Percentiles rank a stretch among this genome's conserved stretches.
Evolutionary conservation across 2,329 filamentous ascomycete species (phyloP).

Genomic region (Monosporascus sp.): DNA sequence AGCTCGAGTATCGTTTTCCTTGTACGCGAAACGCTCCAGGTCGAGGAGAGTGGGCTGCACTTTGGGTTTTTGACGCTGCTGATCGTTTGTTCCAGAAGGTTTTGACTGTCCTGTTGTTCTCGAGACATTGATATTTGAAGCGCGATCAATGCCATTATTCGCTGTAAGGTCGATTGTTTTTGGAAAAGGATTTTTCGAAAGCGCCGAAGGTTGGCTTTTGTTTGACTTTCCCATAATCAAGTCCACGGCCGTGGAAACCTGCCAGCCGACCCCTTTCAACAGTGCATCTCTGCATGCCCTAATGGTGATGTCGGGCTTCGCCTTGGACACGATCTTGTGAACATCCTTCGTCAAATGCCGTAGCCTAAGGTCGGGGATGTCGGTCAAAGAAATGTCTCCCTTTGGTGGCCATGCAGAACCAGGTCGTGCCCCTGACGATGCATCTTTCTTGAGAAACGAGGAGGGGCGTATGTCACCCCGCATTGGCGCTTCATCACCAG

Average conservation of each 20-base stretch:
- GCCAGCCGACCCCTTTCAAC: slow-evolving; percentile 17
- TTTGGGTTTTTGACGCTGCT: not conserved
- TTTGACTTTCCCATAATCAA: slow-evolving; percentile 9
- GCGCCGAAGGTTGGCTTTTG: slow-evolving; percentile 1
- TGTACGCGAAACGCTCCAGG: not conserved
- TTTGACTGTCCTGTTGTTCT: not conserved
- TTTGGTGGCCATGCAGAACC: slow-evolving; percentile 9
- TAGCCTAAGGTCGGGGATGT: slow-evolving; percentile 25
- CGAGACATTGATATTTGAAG: not conserved
- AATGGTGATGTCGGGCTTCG: slow-evolving; percentile 18
- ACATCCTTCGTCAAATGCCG: slow-evolving; percentile 24
- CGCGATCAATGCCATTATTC: not conserved
- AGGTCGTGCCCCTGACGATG: slow-evolving; percentile 5
- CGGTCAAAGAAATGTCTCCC: slow-evolving; percentile 18
- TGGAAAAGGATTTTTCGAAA: slow-evolving; percentile 1
- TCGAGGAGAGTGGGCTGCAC: not conserved
- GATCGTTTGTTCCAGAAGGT: not conserved
- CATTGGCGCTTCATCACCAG: slow-evolving; percentile 23
- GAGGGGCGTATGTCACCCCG: slow-evolving; percentile 28
- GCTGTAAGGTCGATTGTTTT: not conserved
- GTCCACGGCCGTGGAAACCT: slow-evolving; percentile 20
- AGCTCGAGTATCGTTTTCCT: slow-evolving; percentile 6
- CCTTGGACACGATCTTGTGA: slow-evolving; percentile 21
- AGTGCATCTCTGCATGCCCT: slow-evolving; percentile 24
- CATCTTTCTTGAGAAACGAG: slow-evolving; percentile 21